Evolutionary conservation across 768 basidiomycete species (phyloP), one percentile per base, ranked within the genome.

Genomic region (Rickenella mellea): DNA sequence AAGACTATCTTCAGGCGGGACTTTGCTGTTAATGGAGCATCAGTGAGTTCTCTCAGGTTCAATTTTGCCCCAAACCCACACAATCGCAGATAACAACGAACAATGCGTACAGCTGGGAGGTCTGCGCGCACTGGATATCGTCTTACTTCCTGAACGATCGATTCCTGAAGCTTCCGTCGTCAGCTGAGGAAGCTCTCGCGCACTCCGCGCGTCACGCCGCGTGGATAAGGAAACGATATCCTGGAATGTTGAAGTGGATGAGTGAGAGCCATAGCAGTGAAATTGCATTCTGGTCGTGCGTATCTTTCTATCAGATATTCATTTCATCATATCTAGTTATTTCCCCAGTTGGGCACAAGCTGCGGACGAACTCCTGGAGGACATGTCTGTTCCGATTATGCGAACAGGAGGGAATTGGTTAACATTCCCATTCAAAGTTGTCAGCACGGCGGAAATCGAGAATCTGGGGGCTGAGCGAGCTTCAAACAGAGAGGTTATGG

Each of bases 331-430:
- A 38, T 7, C 17, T 32, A 17, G 29, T 20, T 19, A 15, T 25
- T 31, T 19, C n/a, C n/a, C 12, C 47, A 80, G 78, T 21, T 82
- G 78, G 76, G 76, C 79, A 1, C 81, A 81, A 50, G 54, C 65
- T 3, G 59, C 67, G 0, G 80, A 82, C 43, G 67, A 73, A 3
- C 56, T 82, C 3, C 55, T 81, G 36, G 73, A 72, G 4, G 80
- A 82, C 45, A 76, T 83, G 75, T 61, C 64, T n/a, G 49, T 82
- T 17, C 65, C 47, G 0, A 69, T 46, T 20, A 58, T 65, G 62
- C 63, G 80, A 5, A 76, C 73, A 25, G 77, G 80, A 2, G 77
- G 80, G 12, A 79, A 73, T 46, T 80, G 76, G 74, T 47, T 80
- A 4, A 81, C 71, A 8, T 83, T 80, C 78, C 65, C 70, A 0